Base-by-base conservation (phyloP, 441 rosid genomes). In the Melastoma candidum region DNA sequence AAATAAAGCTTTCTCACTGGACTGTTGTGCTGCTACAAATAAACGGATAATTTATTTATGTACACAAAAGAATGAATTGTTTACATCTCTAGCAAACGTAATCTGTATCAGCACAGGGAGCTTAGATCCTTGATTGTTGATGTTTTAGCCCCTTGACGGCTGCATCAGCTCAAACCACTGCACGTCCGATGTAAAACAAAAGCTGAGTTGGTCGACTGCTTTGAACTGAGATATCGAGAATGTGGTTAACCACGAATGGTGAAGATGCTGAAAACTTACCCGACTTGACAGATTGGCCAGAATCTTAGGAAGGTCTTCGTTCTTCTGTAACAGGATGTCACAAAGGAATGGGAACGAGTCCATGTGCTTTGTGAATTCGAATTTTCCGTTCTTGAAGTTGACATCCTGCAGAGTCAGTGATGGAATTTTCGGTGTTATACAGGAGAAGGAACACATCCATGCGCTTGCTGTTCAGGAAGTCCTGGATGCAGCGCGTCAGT, bases 131-230 rank as follows among this genome's bases (percentile, higher is more conserved):
- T 17, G 22, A 17, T 41, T 17, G 47, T 46, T 27, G 26, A 11
- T 26, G 47, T 59, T 44, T 69, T 65, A 88, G 58, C 86, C 93
- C 68, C 79, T 77, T 2, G 84, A 72, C 59, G 60, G 60, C 70
- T 84, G 96, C 93, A 85, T 84, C 46, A 93, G 75, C 84, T 93
- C 99, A n/a, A 89, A 89, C 99, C 97, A 93, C 99, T 89, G 83
- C 70, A 5, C 22, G 22, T 17, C 22, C 22, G 22, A 17, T 17
- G 22, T 17, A 3, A 44, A 5, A 12, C 44, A 32, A 44, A 14
- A 13, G 3, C 7, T 27, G 49, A 49, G 27, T n/a, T 27, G 46
- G 44, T 4, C 32, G 9, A 46, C 22, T 26, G 44, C 11, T 55
- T 7, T 43, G 13, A 25, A 17, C 22, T 17, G 22, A 17, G 3